These are phyloP conservation scores for Phytomonas francai DNA, from an alignment of 208 protist species.

Conservation along the genomic window DNA sequence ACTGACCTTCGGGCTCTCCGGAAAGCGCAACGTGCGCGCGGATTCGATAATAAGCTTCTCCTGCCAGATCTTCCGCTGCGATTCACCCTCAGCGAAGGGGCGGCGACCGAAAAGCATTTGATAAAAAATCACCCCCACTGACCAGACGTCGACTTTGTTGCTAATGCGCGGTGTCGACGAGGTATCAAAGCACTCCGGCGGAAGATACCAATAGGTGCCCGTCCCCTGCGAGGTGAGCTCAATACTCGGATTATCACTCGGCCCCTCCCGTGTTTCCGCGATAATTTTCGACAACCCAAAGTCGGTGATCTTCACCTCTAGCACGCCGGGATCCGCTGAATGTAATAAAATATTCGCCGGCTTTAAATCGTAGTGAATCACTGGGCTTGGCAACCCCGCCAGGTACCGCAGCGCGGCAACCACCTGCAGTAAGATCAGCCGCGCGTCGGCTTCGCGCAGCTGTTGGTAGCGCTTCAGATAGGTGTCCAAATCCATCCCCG, in stretches of 20 bases:
- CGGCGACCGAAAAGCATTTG: slow-evolving; percentile 92
- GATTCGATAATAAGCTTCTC: slow-evolving; percentile 68
- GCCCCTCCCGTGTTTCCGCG: slow-evolving; percentile 34
- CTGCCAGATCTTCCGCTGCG: slow-evolving; percentile 82
- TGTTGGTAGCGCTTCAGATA: slow-evolving; percentile 77
- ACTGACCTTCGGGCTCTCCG: slow-evolving; percentile 57
- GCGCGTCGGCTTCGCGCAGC: slow-evolving; percentile 86
- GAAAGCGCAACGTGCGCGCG: slow-evolving; percentile 51
- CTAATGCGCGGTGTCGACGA: slow-evolving; percentile 66
- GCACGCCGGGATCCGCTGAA: slow-evolving; percentile 41
- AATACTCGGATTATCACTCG: slow-evolving; percentile 72
- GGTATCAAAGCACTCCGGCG: slow-evolving; percentile 93
- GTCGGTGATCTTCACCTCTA: slow-evolving; percentile 95
- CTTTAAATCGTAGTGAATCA: slow-evolving; percentile 85
- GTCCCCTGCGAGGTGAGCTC: slow-evolving; percentile 94
- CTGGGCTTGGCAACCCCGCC: slow-evolving; percentile 50
- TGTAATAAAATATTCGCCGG: slow-evolving; percentile 68
- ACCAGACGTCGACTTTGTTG: slow-evolving; percentile 92
- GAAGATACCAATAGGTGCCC: slow-evolving; percentile 96
- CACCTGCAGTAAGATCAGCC: slow-evolving; percentile 84
- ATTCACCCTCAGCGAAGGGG: slow-evolving; percentile 92
- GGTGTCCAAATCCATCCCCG: slow-evolving; percentile 86
- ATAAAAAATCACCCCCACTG: slow-evolving; percentile 92
- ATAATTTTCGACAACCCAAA: slow-evolving; percentile 97
- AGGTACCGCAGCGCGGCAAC: slow-evolving; percentile 91